These are phyloP conservation scores for Tarenaya hassleriana DNA, from an alignment of 345 rosid species.

Conservation along the genomic window DNA sequence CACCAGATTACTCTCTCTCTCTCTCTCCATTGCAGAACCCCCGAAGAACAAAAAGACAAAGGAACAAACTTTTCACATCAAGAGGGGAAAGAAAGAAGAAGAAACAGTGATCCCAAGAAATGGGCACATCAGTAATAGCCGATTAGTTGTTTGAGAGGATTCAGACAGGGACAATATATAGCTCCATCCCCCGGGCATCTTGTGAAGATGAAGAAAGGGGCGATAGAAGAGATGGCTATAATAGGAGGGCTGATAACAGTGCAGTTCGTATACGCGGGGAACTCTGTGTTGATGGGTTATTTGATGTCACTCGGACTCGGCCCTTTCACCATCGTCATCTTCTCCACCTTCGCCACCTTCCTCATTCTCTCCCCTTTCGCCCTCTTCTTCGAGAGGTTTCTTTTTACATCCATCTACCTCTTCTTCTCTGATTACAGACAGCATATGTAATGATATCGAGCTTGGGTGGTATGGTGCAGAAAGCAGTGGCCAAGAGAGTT, in stretches of 20 bases:
- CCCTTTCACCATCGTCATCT: constrained; percentile 60
- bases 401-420: background rate
- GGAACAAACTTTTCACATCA: too few species aligned
- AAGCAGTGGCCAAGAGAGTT: constrained; percentile 61
- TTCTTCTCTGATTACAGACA: background rate
- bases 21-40: too few species aligned
- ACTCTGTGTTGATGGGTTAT: constrained; percentile 55
- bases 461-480: too few species aligned
- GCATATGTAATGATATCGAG: background rate
- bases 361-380: constrained; percentile 66
- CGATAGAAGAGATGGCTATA: constrained; percentile 48
- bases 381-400: constrained; percentile 61
- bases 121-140: too few species aligned
- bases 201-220: constrained; percentile 26
- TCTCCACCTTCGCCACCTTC: constrained; percentile 61
- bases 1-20: too few species aligned
- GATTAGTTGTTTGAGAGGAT: too few species aligned
- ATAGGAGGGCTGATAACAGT: constrained; percentile 55
- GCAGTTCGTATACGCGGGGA: constrained; percentile 66
- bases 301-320: constrained; percentile 75
- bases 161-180: too few species aligned
- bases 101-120: too few species aligned
- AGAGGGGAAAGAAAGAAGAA: too few species aligned
- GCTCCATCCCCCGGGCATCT: too few species aligned
- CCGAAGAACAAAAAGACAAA: too few species aligned